phyloP scores from a whole-genome alignment of 768 basidiomycete species.

The Lentinula lateritia region DNA sequence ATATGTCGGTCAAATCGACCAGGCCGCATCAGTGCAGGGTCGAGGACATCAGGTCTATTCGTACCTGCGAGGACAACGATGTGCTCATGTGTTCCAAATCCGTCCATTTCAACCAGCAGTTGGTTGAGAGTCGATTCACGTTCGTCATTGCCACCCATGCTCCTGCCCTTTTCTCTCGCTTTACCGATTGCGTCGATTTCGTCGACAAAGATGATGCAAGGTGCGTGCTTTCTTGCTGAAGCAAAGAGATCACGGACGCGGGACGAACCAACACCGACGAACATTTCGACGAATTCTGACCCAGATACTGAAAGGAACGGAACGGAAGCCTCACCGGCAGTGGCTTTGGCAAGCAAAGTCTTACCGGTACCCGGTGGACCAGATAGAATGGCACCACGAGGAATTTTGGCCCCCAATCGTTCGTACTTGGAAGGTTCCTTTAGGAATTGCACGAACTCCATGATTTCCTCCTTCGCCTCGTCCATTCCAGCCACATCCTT shows the following conservation, averaged over 20 bases:
- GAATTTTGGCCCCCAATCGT: constrained; percentile 96
- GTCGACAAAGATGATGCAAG: constrained; percentile 98
- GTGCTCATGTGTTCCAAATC: constrained; percentile 95
- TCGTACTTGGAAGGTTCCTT: constrained; percentile 95
- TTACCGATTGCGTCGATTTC: constrained; percentile 99
- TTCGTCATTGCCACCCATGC: constrained; percentile 86
- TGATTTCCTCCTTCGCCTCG: constrained; percentile 99
- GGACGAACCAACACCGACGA: constrained; percentile 97
- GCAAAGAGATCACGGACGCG: constrained; percentile 97
- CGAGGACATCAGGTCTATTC: constrained; percentile 94
- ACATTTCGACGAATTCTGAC: constrained; percentile 99
- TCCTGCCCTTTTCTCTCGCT: constrained; percentile 77
- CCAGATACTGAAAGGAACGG: constrained; percentile 99
- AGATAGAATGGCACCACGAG: constrained; percentile 89
- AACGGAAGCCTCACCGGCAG: constrained; percentile 95
- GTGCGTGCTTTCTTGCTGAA: constrained; percentile 95
- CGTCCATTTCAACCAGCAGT: constrained; percentile 98
- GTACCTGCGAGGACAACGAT: constrained; percentile 96
- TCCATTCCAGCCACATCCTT: constrained; percentile 99
- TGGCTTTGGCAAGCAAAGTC: constrained; percentile 96
- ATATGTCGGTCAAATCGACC: constrained; percentile 98
- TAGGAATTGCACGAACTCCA: constrained; percentile 99
- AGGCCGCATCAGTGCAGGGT: constrained; percentile 91
- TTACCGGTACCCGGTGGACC: constrained; percentile 98
- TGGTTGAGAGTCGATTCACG: constrained; percentile 97